A percentile compares a stretch with the other conserved stretches of the same genome.
Conservation (phyloP, 2,329 filamentous ascomycete species). For the Plectosphaerella cucumerina region DNA sequence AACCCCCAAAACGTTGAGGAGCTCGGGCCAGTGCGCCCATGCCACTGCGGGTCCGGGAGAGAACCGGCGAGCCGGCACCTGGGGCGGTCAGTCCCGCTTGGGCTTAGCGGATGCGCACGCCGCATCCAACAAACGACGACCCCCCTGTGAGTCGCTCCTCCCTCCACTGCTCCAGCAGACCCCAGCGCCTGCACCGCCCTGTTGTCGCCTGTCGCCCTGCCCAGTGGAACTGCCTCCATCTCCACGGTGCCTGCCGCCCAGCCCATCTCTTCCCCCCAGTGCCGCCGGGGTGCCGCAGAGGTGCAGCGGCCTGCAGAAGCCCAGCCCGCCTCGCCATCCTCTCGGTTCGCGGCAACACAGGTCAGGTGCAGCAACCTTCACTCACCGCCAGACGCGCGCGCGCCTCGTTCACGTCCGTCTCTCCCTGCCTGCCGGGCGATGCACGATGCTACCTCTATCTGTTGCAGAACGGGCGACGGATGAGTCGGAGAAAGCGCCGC, state of each 20-base stretch:
- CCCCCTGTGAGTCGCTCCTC: background rate
- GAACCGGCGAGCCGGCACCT: constrained; percentile 2
- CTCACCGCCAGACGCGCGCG: no score
- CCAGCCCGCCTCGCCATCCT: background rate
- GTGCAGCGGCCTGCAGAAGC: constrained; percentile 7
- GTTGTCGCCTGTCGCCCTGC: no score
- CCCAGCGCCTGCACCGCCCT: background rate
- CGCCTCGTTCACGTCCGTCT: background rate
- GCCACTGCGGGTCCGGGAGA: constrained; percentile 1
- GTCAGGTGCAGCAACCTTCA: no score
- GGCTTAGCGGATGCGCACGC: constrained; percentile 5
- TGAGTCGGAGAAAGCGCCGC: no score
- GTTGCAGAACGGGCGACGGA: no score
- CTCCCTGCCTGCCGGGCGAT: background rate
- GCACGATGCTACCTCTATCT: background rate
- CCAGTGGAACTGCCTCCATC: no score
- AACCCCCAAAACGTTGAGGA: constrained; percentile 13
- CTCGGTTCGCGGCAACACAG: no score
- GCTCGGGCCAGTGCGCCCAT: constrained; percentile 11
- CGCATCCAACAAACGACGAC: constrained; percentile 4
- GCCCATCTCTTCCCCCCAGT: background rate
- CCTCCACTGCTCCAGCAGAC: no score
- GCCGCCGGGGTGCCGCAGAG: constrained; percentile 5
- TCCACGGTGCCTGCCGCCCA: background rate
- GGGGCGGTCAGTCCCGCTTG: background rate